Evolutionary conservation across 2,329 filamentous ascomycete genomes (phyloP), one percentile per base, ranked within the genome.

Genomic region (Xylaria sp.): DNA sequence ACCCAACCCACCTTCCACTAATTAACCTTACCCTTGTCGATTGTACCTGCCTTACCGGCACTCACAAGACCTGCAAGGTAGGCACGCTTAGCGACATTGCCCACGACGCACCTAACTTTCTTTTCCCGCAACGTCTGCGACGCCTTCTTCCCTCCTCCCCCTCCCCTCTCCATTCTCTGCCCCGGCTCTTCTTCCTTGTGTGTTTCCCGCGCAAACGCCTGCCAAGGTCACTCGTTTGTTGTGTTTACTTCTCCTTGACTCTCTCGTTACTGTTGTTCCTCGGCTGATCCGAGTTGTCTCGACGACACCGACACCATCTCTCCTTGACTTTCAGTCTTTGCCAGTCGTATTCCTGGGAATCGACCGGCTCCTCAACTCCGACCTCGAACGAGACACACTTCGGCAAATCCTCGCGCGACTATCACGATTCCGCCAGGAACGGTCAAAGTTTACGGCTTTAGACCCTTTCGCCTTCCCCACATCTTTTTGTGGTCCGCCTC

Each of bases 401-500:
- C 37, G 37, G 8, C 42, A 46, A 48, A 39, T 13, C 23, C 9
- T 18, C 49, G 11, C 23, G 13, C n/a, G 49, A 51, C 23, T 23
- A n/a, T 46, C 46, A 9, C 37, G 37, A 10, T 59, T n/a, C 61
- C 30, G 57, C 16, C 42, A 35, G 44, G 58, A 59, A 59, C 18
- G 30, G 59, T 23, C 54, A 42, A 59, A 58, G 58, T 58, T 42
- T 39, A 57, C 34, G 55, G 18, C 39, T 58, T 46, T 55, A 39
- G 49, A 52, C 48, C 62, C 48, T 57, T 30, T 30, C 23, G 23
- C 58, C 54, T 46, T 46, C n/a, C 13, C 42, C 13, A n/a, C 42
- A n/a, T n/a, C 63, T 59, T 64, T 66, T 59, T 59, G 57, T 64
- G 58, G 59, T 66, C 69, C 70, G 63, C 72, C 72, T 30, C 23